Conservation (phyloP, 345 rosid species). For the Sisymbrium altissimum region DNA sequence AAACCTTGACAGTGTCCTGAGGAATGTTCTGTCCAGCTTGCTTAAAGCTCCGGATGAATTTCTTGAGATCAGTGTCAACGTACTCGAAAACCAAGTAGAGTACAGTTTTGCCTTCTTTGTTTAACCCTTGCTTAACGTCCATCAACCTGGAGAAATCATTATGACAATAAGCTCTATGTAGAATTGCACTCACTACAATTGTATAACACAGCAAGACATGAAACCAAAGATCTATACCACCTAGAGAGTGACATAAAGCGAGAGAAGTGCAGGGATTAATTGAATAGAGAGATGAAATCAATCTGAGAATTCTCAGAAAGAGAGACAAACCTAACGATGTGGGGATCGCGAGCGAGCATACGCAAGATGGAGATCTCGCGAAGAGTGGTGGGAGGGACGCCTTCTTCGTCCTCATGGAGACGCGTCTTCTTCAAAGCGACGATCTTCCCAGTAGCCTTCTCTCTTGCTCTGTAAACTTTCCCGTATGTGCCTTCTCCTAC, state of each 20-base stretch:
- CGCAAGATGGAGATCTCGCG: conserved; percentile 98
- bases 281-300: no score
- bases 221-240: no score
- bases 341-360: conserved; percentile 97
- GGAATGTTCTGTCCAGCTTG: conserved; percentile 71
- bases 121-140: conserved; percentile 92
- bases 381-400: conserved; percentile 97
- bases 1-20: conserved; percentile 57
- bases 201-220: not conserved
- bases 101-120: conserved; percentile 87
- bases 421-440: conserved; percentile 98
- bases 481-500: conserved; percentile 99
- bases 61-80: conserved; percentile 93
- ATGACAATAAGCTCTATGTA: not conserved
- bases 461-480: conserved; percentile 90
- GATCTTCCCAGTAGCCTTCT: conserved; percentile 83
- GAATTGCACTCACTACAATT: not conserved
- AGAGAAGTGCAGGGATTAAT: no score
- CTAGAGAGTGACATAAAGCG: no score
- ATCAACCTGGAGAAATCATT: conserved; percentile 49
- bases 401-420: conserved; percentile 97
- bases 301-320: no score
- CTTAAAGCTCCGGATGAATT: conserved; percentile 68
- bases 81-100: conserved; percentile 89
- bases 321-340: conserved; percentile 58